Base-by-base conservation (phyloP, 2,329 filamentous ascomycete genomes). In the Tetracladium maxilliforme region DNA sequence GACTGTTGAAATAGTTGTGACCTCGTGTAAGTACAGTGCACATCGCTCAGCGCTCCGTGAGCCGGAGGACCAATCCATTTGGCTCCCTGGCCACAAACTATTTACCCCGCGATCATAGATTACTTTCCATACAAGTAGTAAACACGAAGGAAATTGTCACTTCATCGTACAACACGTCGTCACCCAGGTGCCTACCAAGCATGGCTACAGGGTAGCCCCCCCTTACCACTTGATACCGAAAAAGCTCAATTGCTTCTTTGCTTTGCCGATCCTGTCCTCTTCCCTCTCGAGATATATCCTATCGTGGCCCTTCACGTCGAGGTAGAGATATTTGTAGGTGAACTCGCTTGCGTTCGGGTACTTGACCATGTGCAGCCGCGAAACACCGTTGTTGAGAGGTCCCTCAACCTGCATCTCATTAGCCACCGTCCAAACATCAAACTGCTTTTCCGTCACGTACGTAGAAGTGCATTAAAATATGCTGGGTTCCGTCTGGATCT, bases 391-490 rank as follows among this genome's bases (percentile, higher is more conserved):
- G 27, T 76, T 79, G 17, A 67, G 55, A 3, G 80, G 75, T 0
- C 87, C 87, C 44, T 86, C 73, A 19, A 92, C 74, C 68, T 80
- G 44, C 6, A 28, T 4, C 16, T 5, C 16, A 24, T 50, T 24
- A 52, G 43, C 34, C 19, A 30, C 22, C 15, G 6, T 19, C 4
- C 11, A 11, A 7, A 10, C 6, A 4, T 16, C 21, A 10, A n/a
- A n/a, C 16, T 19, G 22, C 6, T 5, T 2, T 5, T 9, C 8
- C 14, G 24, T 10, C 21, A 47, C 69, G 39, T 52, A 80, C 77
- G 45, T 90, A 72, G 48, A 94, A 94, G 38, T 83, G 73, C 66
- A 94, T 83, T 34, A 70, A 56, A 33, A 94, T 48, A 47, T 94
- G 84, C 33, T 92, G 75, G 12, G 72, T 73, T 5, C 86, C 86